Evolutionary conservation across 2,329 filamentous ascomycete species (phyloP).

Genomic region (Calonectria naviculata): DNA sequence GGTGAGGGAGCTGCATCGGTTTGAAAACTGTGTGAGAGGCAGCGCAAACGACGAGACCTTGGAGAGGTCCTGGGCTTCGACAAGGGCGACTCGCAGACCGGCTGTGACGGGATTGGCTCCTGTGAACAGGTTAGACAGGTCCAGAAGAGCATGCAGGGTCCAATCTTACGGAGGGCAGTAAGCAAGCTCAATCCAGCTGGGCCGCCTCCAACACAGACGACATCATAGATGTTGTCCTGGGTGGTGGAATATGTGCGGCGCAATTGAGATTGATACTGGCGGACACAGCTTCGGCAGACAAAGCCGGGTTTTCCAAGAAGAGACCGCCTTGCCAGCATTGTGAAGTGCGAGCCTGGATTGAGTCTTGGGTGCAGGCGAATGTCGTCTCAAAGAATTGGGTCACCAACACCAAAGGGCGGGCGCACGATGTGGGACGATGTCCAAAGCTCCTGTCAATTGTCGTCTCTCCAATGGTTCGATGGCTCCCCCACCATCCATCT

Average conservation of each 20-base stretch:
- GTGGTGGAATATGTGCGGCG: constrained; percentile 56
- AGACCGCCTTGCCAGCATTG: constrained; percentile 42
- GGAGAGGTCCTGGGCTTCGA: constrained; percentile 88
- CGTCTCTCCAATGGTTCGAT: constrained; percentile 38
- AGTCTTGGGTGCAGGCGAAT: background rate
- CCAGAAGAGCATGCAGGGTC: background rate
- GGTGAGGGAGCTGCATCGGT: constrained; percentile 95
- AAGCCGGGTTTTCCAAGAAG: constrained; percentile 45
- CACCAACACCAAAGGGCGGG: constrained; percentile 7
- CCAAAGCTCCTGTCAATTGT: constrained; percentile 21
- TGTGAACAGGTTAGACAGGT: constrained; percentile 47
- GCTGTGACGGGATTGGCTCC: constrained; percentile 81
- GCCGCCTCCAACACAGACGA: constrained; percentile 90
- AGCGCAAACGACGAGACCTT: constrained; percentile 76
- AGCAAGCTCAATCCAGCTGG: constrained; percentile 88
- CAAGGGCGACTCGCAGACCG: constrained; percentile 83
- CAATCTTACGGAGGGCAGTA: constrained; percentile 74
- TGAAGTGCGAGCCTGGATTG: constrained; percentile 16
- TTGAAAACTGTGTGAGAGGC: constrained; percentile 80
- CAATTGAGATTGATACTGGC: constrained; percentile 47
- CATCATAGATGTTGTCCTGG: constrained; percentile 84
- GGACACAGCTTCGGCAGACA: constrained; percentile 61
- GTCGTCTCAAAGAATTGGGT: constrained; percentile 22
- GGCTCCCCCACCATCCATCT: constrained; percentile 16
- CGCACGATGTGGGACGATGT: constrained; percentile 29